Percentiles rank a stretch among this genome's conserved stretches.
These are phyloP conservation scores for Parathielavia appendiculata DNA, from an alignment of 495 filamentous ascomycete species.

Conservation along the genomic window DNA sequence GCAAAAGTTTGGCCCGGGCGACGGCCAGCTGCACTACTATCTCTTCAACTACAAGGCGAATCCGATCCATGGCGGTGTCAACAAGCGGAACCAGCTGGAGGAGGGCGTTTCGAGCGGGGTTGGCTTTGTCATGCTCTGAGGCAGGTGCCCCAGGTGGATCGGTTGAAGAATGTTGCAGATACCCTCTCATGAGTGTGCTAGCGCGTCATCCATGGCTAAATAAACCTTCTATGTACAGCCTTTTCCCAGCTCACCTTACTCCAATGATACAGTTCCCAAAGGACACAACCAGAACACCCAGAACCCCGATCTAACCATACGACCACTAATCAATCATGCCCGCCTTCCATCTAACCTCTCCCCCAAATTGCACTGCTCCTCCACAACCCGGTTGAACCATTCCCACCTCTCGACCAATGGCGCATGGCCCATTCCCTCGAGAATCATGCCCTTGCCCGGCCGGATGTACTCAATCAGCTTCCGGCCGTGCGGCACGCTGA, in stretches of 20 bases:
- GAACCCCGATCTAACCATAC: background rate
- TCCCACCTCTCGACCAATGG: conserved; percentile 56
- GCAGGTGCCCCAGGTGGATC: background rate
- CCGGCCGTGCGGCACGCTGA: conserved; percentile 59
- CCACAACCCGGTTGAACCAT: conserved; percentile 57
- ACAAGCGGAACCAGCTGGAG: conserved; percentile 69
- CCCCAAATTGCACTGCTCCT: conserved; percentile 40
- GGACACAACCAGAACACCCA: background rate
- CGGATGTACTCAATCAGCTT: conserved; percentile 51
- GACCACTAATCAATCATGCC: conserved; percentile 3
- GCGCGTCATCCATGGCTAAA: too few relatives aligned
- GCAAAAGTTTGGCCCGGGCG: conserved; percentile 88
- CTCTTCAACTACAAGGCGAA: conserved; percentile 91
- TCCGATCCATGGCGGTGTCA: conserved; percentile 75
- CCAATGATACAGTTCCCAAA: background rate
- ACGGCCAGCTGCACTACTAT: conserved; percentile 93
- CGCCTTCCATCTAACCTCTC: conserved; percentile 36
- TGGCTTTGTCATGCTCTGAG: conserved; percentile 77
- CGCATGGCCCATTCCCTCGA: conserved; percentile 66
- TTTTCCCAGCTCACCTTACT: background rate
- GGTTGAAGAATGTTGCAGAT: background rate
- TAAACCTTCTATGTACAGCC: background rate
- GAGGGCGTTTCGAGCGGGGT: conserved; percentile 73
- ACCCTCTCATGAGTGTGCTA: too few relatives aligned
- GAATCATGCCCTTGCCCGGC: conserved; percentile 46